Base-by-base conservation (phyloP, 305 asterid genomes). In the Ilex paraguariensis region DNA sequence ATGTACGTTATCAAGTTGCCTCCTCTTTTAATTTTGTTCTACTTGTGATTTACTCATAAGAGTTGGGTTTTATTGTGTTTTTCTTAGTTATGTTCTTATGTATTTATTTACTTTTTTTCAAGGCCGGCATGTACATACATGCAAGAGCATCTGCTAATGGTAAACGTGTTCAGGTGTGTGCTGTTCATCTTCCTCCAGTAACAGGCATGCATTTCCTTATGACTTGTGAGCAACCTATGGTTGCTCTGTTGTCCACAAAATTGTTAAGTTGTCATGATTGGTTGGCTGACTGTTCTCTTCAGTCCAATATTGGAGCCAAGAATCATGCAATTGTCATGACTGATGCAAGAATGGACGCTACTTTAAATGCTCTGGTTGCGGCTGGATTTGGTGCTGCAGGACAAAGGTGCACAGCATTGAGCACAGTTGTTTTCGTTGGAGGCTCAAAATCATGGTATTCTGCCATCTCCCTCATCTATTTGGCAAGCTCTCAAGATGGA, bases 301-400 rank as follows among this genome's bases (percentile, higher is more conserved):
- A 87, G 94, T 82, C 79, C 68, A 85, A 87, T 70, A 82, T 82
- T 66, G 97, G 97, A 54, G 94, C 92, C 65, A 87, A 80, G 82
- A 85, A 81, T 60, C 85, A 75, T 71, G 87, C 77, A 46, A 82
- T 90, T 57, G 81, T 87, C 63, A 84, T 83, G 97, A 90, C 95
- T 44, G 95, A 83, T 74, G 95, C 94, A 69, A 81, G 87, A 65
- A 73, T 78, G 68, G 95, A 80, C 63, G 82, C 91, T 57, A 84
- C 93, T 70, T 60, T 90, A 67, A 81, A 69, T 72, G 85, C 89
- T 70, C 67, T 87, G 66, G 71, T 87, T 72, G 76, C 87, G 68
- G 95, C 97, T 78, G 94, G 95, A 39, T 83, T 90, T 79, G 95
- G 95, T 59, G 79, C 94, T 66, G 94, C 95, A 59, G 87, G 82